phyloP scores from a whole-genome alignment of 495 filamentous ascomycete species.

The Darksidea phi region DNA sequence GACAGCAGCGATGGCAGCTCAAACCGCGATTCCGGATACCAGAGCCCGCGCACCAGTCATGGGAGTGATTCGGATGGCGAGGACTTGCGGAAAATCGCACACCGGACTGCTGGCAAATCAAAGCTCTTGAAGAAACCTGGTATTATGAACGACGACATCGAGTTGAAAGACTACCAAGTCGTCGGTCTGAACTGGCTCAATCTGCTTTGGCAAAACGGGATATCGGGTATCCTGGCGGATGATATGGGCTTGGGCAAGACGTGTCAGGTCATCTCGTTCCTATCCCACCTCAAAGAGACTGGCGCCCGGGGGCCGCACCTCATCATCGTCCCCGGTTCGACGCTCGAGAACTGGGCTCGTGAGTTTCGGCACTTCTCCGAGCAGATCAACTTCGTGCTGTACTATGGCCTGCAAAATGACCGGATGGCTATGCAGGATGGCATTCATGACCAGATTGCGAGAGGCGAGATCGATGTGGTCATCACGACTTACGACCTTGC shows the following conservation, averaged over 20 bases:
- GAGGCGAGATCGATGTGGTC: conserved; percentile 67
- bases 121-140: conserved; percentile 66
- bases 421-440: conserved; percentile 63
- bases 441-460: conserved; percentile 58
- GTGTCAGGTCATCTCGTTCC: conserved; percentile 90
- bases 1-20: conserved; percentile 34
- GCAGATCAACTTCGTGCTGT: conserved; percentile 68
- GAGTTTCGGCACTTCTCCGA: conserved; percentile 91
- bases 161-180: conserved; percentile 88
- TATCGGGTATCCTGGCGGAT: conserved; percentile 89
- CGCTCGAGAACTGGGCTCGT: conserved; percentile 89
- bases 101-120: conserved; percentile 6
- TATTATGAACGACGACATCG: conserved; percentile 66
- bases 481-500: conserved; percentile 87
- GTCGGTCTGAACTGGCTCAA: conserved; percentile 93
- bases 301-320: conserved; percentile 74
- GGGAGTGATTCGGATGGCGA: conserved; percentile 54
- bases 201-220: conserved; percentile 69
- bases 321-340: conserved; percentile 87
- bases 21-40: conserved; percentile 68
- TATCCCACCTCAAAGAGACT: conserved; percentile 74
- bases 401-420: conserved; percentile 68
- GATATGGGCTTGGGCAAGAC: conserved; percentile 99
- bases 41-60: conserved; percentile 61
- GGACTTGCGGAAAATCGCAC: conserved; percentile 43